Evolutionary conservation across 192 early-diverging fungal species (phyloP), one percentile per base, ranked within the genome.

Genomic region (Lobosporangium transversale): DNA sequence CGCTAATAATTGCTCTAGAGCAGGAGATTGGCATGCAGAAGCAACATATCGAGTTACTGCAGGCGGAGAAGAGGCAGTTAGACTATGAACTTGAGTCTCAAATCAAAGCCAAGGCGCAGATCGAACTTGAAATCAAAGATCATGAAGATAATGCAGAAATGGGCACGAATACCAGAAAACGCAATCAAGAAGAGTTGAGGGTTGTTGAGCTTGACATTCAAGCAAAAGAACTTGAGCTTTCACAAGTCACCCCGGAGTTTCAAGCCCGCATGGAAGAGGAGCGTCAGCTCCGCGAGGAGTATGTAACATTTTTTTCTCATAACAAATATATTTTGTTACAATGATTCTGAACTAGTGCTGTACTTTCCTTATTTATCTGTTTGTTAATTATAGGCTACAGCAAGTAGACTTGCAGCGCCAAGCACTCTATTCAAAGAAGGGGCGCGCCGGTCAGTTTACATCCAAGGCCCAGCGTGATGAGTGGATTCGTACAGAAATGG

Each of bases 381-480:
- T 43, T 30, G 26, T 49, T 4, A 23, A 27, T 24, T 24, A 15
- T 67, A 93, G 91, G 21, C 55, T 91, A 26, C 87, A 88, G 27
- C 65, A 82, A 17, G 66, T 84, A 30, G 90, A 96, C 32, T 67
- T 90, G 40, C 86, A 94, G 68, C 88, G 88, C 44, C 87, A 92
- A 62, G 82, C 87, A 3, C 84, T 99, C n/a, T 85, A 91, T 61
- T 87, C 91, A 26, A 97, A 95, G 78, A 93, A 95, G 73, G 94
- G 92, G 14, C 90, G 96, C 14, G 88, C 87, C n/a, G 81, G 87
- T 2, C 90, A 90, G 69, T 97, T 97, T 73, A 32, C 58, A 18
- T 91, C 74, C 56, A 86, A 93, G 59, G 70, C 54, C 1, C 89
- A 95, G 40, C 91, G 97, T 36, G 96, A 99, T 67, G 40, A 53